Percentiles rank a stretch among this genome's conserved stretches.
Conservation (phyloP, 352 stramenopile genomes). For the Salisapilia sapeloensis region DNA sequence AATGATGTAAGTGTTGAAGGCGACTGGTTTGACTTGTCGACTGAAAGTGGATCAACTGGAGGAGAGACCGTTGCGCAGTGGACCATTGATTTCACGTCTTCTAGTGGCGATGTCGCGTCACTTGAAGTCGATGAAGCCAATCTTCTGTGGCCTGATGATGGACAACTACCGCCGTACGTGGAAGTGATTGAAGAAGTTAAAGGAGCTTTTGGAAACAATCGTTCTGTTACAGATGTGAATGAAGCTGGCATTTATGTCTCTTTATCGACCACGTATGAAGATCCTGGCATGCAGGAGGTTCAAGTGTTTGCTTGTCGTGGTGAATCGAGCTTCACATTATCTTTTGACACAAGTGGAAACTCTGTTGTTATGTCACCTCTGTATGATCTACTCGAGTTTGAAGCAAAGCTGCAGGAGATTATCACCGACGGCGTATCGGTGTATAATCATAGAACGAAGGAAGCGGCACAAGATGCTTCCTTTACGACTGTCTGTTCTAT, state of each 20-base stretch:
- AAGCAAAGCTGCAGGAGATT: constrained; percentile 31
- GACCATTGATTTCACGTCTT: constrained; percentile 41
- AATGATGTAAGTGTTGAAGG: constrained; percentile 61
- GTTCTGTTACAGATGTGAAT: constrained; percentile 14
- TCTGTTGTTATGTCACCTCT: constrained; percentile 14
- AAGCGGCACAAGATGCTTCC: constrained; percentile 4
- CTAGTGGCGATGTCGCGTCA: constrained; percentile 28
- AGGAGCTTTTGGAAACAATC: constrained; percentile 53
- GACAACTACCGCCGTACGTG: constrained; percentile 32
- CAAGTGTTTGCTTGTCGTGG: constrained; percentile 47
- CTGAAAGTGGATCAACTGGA: constrained; percentile 10
- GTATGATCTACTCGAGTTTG: constrained; percentile 26
- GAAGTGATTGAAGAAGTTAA: constrained; percentile 25
- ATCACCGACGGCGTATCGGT: constrained; percentile 22
- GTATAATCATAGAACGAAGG: constrained; percentile 13
- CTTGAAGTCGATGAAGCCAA: constrained; percentile 21
- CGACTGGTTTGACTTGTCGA: constrained; percentile 49
- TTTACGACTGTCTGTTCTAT: constrained; percentile 33
- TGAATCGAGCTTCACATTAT: constrained; percentile 21
- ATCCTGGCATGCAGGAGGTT: constrained; percentile 50
- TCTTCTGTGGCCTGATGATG: constrained; percentile 20
- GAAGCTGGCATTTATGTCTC: constrained; percentile 34
- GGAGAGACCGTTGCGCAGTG: constrained; percentile 41
- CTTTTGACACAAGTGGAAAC: constrained; percentile 7
- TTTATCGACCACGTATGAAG: constrained; percentile 24